Base-by-base conservation (phyloP, 805 yeast genomes). In the Pichia sporocuriosa region DNA sequence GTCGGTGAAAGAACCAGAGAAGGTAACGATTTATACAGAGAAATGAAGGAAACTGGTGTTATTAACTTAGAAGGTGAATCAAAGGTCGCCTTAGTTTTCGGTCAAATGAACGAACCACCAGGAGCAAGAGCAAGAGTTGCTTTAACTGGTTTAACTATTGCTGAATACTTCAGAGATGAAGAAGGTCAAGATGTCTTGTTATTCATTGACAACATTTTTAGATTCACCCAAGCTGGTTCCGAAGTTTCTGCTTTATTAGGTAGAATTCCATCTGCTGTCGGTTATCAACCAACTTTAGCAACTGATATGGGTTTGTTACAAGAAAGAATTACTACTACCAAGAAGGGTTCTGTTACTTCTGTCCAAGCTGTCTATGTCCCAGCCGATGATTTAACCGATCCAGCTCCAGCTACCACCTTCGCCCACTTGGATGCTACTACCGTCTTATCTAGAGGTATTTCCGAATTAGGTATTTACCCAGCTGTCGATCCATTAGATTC, bases 1-100 rank as follows among this genome's bases (percentile, higher is more conserved):
- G 98, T 90, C 73, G 98, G 98, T 82, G 98, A 93, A 79, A 85
- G 98, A 78, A 90, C 98, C 78, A 93, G 98, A 85, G 98, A 90
- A 79, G 98, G 98, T 87, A 93, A 90, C 81, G 98, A 90, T 83
- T 82, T 90, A 73, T 90, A 90, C 95, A 94, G 96, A 81, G 98
- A 93, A 78, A 93, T 93, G 98, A 87, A 82, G 68, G 98, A 93
- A 79, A 90, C 98, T 58, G 97, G 97, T 81, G 97, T 93, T 75
- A 93, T 93, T 74, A 88, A 93, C 85, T 80, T 90, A 61, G 97
- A 93, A 69, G 98, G 98, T 73, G 97, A 93, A 62, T 93, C 98
- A 66, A 93, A 93, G 84, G 98, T 93, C 75, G 94, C 97, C 58
- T 80, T 90, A 66, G 98, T 90, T 52, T 90, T 90, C 79, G 98